Base-by-base conservation (phyloP, 2,329 filamentous ascomycete genomes). In the Orbilia quercus region DNA sequence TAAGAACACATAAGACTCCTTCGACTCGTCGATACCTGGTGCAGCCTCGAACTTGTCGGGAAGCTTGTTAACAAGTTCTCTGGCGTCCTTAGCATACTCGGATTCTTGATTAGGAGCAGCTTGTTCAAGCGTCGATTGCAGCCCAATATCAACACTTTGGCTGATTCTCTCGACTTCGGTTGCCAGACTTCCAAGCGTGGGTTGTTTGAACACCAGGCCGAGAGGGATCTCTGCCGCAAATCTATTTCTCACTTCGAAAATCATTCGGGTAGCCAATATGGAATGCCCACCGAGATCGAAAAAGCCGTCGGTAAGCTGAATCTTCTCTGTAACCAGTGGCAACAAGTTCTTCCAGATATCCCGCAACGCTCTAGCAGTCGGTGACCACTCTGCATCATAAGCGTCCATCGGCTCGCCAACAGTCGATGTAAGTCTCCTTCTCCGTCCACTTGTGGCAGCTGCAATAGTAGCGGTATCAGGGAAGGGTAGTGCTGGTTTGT, bases 211-310 rank as follows among this genome's bases (percentile, higher is more conserved):
- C 75, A 95, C 87, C 7, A 85, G 84, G 70, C 83, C 88, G 82
- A 95, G 91, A 7, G 87, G 85, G 14, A 94, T 83, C 69, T 92
- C 85, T 3, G 85, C 83, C n/a, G 84, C 86, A 51, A 83, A 83
- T 82, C 85, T 87, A 77, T 86, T 85, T 72, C 85, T 84, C 38
- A 93, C 84, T 58, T 87, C 85, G 69, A 96, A 86, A 7, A 96
- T 84, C 79, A 97, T 87, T 77, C 91, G 89, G 78, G 95, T 91
- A 0, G 91, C 91, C 47, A 94, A 84, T 77, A 96, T 88, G 81
- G 87, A 90, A 82, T 95, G 90, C 12, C 91, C 91, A 72, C 91
- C 91, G 50, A 90, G 82, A 71, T 95, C 90, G 78, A 94, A 94
- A 82, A 95, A 96, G 58, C 84, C 84, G 20, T 85, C 84, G 12